phyloP scores from a whole-genome alignment of 495 filamentous ascomycete genomes.

The Aspergillus conjunctus region DNA sequence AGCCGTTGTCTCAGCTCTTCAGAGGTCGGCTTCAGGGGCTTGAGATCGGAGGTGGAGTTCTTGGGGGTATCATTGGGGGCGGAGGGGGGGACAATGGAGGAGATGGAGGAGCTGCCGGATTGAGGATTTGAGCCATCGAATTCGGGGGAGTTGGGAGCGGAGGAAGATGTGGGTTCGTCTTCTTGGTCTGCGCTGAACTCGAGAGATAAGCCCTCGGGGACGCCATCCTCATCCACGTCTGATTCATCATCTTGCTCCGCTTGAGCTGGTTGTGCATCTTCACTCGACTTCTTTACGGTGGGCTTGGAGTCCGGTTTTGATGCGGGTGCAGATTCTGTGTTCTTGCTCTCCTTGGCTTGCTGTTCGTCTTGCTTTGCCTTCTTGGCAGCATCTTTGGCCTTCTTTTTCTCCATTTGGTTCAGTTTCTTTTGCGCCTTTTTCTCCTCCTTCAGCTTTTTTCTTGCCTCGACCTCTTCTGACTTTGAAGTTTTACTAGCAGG shows the following conservation, averaged over 20 bases:
- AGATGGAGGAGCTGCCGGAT: conserved; percentile 72
- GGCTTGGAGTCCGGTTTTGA: conserved; percentile 22
- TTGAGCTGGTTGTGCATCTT: conserved; percentile 20
- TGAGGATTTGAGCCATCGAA: conserved; percentile 62
- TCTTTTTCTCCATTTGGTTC: conserved; percentile 50
- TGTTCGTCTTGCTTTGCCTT: conserved; percentile 48
- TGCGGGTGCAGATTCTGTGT: conserved; percentile 18
- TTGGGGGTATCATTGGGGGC: conserved; percentile 35
- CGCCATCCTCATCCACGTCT: conserved; percentile 38
- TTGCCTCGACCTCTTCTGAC: conserved; percentile 41
- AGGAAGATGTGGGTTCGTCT: conserved; percentile 47
- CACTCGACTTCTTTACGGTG: conserved; percentile 37
- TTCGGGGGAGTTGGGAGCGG: conserved; percentile 60
- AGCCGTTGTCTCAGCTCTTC: conserved; percentile 73
- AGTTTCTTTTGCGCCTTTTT: conserved; percentile 55
- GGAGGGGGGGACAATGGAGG: conserved; percentile 64
- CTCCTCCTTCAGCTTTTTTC: conserved; percentile 47
- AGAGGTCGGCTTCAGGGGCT: conserved; percentile 58
- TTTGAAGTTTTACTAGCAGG: conserved; percentile 29
- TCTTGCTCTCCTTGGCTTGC: conserved; percentile 32
- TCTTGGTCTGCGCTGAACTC: conserved; percentile 43
- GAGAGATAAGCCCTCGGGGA: conserved; percentile 45
- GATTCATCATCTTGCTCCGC: conserved; percentile 36
- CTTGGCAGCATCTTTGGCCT: conserved; percentile 49
- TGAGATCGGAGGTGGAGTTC: conserved; percentile 37